phyloP scores from a whole-genome alignment of 2,329 filamentous ascomycete species.

The Nothomitra cinnamomea region DNA sequence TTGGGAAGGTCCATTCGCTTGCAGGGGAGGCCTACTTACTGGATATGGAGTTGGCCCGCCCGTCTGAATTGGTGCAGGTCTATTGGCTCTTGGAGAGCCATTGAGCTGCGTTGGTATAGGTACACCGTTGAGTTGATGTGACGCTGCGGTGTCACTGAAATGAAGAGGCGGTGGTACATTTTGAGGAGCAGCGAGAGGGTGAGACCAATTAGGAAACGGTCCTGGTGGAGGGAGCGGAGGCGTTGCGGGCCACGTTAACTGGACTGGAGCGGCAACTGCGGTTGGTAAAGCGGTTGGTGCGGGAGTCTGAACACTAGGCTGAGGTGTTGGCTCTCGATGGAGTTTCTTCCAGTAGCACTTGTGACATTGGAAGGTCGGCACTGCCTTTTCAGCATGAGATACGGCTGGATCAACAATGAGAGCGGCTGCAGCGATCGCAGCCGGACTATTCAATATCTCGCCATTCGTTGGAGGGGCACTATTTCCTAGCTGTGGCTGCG shows the following conservation, averaged over 20 bases:
- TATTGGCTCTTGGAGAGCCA: background rate
- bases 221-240: background rate
- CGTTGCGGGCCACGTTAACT: background rate
- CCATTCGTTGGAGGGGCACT: background rate
- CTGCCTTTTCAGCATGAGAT: slow-evolving; percentile 13
- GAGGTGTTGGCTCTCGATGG: slow-evolving; percentile 13
- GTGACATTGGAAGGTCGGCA: slow-evolving; percentile 47
- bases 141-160: background rate
- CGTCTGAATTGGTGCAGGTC: background rate
- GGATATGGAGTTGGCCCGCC: background rate
- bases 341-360: slow-evolving; percentile 44
- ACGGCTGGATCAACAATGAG: slow-evolving; percentile 1
- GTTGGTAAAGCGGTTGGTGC: background rate
- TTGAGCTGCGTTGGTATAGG: background rate
- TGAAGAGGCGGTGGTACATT: background rate
- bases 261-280: background rate
- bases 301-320: background rate
- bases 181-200: background rate
- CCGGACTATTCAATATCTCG: slow-evolving; percentile 1
- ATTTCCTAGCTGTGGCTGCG: background rate
- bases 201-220: background rate
- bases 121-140: background rate
- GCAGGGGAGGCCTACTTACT: slow-evolving; percentile 10
- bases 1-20: slow-evolving; percentile 6
- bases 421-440: background rate